These are phyloP conservation scores for Lyophyllum decastes DNA, from an alignment of 768 basidiomycete species.

Conservation along the genomic window DNA sequence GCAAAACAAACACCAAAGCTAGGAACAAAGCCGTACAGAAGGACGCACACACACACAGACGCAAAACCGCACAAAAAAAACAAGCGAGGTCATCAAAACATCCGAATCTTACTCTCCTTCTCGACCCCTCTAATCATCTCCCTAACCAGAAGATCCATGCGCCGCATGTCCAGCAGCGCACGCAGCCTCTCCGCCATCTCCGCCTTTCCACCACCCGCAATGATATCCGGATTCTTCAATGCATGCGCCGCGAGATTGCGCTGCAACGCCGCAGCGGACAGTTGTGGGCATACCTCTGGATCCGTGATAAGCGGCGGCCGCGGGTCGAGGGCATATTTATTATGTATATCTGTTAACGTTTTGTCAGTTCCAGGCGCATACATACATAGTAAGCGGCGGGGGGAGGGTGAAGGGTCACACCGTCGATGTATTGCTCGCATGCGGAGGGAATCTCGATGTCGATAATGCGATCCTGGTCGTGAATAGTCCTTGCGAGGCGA, in stretches of 20 bases:
- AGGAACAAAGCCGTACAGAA: background rate
- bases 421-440: slow-evolving; percentile 55
- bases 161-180: slow-evolving; percentile 45
- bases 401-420: slow-evolving; percentile 32
- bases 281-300: slow-evolving; percentile 37
- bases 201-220: slow-evolving; percentile 42
- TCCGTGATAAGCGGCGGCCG: slow-evolving; percentile 50
- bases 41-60: background rate
- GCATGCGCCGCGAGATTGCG: slow-evolving; percentile 63
- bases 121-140: slow-evolving; percentile 36
- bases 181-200: slow-evolving; percentile 53
- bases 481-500: slow-evolving; percentile 40
- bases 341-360: slow-evolving; percentile 39
- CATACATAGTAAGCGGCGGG: background rate
- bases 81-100: background rate
- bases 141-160: slow-evolving; percentile 52
- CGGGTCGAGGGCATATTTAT: slow-evolving; percentile 48
- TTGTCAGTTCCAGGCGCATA: background rate
- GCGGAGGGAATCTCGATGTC: slow-evolving; percentile 54
- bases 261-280: slow-evolving; percentile 50
- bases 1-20: background rate
- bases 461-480: slow-evolving; percentile 38
- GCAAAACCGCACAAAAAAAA: background rate
- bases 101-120: background rate
- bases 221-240: slow-evolving; percentile 42